Evolutionary conservation across 2,329 filamentous ascomycete genomes (phyloP).

Genomic region (Parastagonospora nodorum): DNA sequence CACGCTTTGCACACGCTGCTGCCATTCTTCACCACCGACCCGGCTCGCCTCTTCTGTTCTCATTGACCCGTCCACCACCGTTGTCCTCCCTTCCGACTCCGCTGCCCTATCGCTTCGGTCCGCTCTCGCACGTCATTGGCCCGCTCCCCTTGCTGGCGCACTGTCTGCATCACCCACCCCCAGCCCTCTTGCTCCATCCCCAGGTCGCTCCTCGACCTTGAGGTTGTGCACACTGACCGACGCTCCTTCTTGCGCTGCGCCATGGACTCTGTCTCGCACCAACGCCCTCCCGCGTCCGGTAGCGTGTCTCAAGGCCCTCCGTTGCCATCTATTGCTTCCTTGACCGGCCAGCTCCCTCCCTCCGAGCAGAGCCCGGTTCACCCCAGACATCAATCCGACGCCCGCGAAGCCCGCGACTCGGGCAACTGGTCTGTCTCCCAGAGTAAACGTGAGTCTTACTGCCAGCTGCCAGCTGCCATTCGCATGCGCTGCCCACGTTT

Average conservation of each 20-base stretch:
- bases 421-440: constrained; percentile 65
- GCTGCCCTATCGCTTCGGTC: constrained; percentile 2
- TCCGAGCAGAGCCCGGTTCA: constrained; percentile 41
- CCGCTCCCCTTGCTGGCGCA: constrained; percentile 14
- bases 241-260: constrained; percentile 7
- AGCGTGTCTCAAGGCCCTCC: constrained; percentile 41
- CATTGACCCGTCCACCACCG: background rate
- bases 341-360: constrained; percentile 41
- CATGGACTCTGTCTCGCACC: constrained; percentile 40
- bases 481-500: constrained; percentile 2
- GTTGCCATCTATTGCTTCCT: constrained; percentile 46
- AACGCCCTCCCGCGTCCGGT: constrained; percentile 25
- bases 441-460: constrained; percentile 56
- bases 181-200: constrained; percentile 12
- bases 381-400: constrained; percentile 43
- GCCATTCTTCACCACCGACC: constrained; percentile 15
- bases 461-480: background rate
- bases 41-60: background rate
- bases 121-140: constrained; percentile 9
- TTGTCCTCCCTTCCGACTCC: background rate
- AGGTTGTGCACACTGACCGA: constrained; percentile 20
- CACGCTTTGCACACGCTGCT: constrained; percentile 12
- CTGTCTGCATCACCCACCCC: constrained; percentile 31
- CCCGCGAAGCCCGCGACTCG: constrained; percentile 61
- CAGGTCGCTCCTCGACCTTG: constrained; percentile 9